Evolutionary conservation across 306 rosid genomes (phyloP).

Genomic region (Inga leiocalycina): DNA sequence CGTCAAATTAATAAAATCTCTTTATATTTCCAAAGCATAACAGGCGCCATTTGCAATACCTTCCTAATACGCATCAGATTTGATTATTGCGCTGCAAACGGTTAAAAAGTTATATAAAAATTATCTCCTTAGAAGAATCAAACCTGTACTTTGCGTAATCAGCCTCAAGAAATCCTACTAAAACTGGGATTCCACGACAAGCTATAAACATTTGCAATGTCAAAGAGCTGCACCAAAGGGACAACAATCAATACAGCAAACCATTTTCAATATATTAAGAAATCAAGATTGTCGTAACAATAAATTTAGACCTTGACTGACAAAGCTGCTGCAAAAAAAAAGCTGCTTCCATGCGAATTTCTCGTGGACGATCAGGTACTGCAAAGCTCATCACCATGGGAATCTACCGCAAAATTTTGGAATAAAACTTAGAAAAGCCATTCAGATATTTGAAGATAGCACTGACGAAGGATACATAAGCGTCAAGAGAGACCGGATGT

Average conservation of each 20-base stretch:
- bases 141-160: constrained; percentile 99
- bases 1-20: not conserved
- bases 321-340: constrained; percentile 94
- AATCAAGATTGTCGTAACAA: constrained; percentile 6
- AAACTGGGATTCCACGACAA: constrained; percentile 97
- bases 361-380: constrained; percentile 88
- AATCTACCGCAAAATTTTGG: constrained; percentile 60
- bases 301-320: constrained; percentile 77
- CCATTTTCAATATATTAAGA: constrained; percentile 10
- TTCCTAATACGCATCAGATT: constrained; percentile 9
- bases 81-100: constrained; percentile 2
- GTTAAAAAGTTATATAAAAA: not conserved
- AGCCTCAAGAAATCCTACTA: constrained; percentile 97
- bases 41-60: not conserved
- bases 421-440: constrained; percentile 22
- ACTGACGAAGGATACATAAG: constrained; percentile 9
- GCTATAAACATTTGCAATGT: constrained; percentile 99
- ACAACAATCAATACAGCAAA: constrained; percentile 29
- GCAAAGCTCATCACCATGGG: constrained; percentile 93
- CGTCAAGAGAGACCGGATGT: constrained; percentile 11
- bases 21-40: not conserved
- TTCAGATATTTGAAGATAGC: constrained; percentile 27
- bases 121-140: constrained; percentile 31
- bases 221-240: constrained; percentile 67
- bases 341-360: constrained; percentile 99